Percentiles rank a stretch among this genome's conserved stretches.
phyloP scores from a whole-genome alignment of 371 early-diverging fungal species.

The Actinomucor elegans region DNA sequence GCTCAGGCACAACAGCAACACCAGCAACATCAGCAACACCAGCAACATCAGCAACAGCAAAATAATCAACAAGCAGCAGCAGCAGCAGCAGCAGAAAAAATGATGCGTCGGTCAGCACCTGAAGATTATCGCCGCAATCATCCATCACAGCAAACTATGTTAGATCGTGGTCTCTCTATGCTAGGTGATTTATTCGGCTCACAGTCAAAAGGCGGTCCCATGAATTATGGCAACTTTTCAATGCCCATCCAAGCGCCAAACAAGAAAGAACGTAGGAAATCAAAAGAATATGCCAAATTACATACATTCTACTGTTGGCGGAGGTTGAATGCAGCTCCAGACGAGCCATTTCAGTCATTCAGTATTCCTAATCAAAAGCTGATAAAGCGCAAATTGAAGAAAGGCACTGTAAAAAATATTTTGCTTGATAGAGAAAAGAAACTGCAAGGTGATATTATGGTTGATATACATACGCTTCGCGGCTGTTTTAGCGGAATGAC shows the following conservation, averaged over 20 bases:
- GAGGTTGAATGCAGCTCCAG: not conserved
- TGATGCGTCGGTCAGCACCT: not conserved
- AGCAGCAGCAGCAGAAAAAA: not conserved
- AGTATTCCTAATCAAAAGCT: constrained; percentile 19
- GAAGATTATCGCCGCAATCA: not conserved
- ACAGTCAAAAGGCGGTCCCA: not conserved
- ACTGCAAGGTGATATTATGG: constrained; percentile 15
- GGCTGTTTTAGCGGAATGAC: too few relatives aligned
- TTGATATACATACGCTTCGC: constrained; percentile 4
- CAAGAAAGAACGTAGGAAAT: constrained; percentile 14
- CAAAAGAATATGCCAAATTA: constrained; percentile 15
- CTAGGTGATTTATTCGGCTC: constrained; percentile 13
- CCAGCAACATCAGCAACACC: not conserved
- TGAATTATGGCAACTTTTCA: not conserved
- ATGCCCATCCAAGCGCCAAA: constrained; percentile 2
- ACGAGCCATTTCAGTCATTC: constrained; percentile 13
- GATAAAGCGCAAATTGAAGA: constrained; percentile 8
- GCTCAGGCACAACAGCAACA: not conserved
- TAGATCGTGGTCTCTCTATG: constrained; percentile 9
- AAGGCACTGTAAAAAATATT: not conserved
- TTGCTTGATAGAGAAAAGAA: constrained; percentile 18
- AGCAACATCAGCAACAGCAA: too few relatives aligned
- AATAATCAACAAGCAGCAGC: too few relatives aligned
- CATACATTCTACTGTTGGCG: constrained; percentile 19
- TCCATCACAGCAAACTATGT: constrained; percentile 5